These are phyloP conservation scores for Dothideomycetidae sp. DNA, from an alignment of 2,329 filamentous ascomycete species.

Conservation along the genomic window DNA sequence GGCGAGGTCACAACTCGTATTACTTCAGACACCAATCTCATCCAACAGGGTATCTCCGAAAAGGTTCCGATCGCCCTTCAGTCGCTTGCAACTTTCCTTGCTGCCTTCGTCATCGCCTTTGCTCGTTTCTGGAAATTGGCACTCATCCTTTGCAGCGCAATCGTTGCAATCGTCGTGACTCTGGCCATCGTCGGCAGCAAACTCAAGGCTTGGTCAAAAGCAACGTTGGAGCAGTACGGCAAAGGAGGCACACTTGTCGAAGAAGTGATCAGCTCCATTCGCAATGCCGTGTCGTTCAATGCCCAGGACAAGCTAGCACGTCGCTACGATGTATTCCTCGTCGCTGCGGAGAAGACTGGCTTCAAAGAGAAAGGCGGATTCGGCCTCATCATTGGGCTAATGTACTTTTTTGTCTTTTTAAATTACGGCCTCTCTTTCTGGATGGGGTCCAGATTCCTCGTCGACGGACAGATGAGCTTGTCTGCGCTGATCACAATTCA, in stretches of 20 bases:
- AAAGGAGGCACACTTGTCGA: conserved; percentile 78
- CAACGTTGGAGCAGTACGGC: conserved; percentile 65
- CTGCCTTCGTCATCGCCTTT: conserved; percentile 83
- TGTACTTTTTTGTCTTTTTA: conserved; percentile 74
- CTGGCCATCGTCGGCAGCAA: conserved; percentile 62
- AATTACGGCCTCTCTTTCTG: conserved; percentile 84
- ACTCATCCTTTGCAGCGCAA: conserved; percentile 68
- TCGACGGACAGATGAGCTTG: conserved; percentile 50
- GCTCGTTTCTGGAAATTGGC: conserved; percentile 87
- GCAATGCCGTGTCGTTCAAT: conserved; percentile 83
- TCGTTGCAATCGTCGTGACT: conserved; percentile 62
- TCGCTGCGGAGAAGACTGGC: conserved; percentile 59
- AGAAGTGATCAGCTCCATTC: conserved; percentile 85
- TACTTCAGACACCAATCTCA: conserved; percentile 81
- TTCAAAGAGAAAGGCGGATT: conserved; percentile 59
- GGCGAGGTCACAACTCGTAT: conserved; percentile 91
- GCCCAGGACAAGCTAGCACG: conserved; percentile 83
- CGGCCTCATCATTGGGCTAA: conserved; percentile 63
- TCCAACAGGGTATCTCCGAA: conserved; percentile 87
- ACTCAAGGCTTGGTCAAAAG: conserved; percentile 69
- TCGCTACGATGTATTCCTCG: conserved; percentile 67
- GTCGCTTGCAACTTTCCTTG: conserved; percentile 67
- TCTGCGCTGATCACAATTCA: conserved; percentile 69
- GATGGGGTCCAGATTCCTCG: conserved; percentile 65
- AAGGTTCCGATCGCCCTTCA: conserved; percentile 69